Base-by-base conservation (phyloP, 2,329 filamentous ascomycete genomes). In the Sclerotinia borealis region DNA sequence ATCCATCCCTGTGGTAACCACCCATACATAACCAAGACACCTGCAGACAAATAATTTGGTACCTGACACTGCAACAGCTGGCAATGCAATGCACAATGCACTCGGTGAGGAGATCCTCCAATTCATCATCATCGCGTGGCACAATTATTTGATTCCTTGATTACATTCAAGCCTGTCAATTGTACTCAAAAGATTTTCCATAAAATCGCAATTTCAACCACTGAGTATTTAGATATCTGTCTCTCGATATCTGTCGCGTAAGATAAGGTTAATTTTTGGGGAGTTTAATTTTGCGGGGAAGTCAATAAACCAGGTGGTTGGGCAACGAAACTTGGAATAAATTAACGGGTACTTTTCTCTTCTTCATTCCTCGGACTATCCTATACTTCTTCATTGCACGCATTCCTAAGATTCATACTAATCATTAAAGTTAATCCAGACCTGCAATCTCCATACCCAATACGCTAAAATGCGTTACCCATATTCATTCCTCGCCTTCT, bases 241-340 rank as follows among this genome's bases (percentile, higher is more conserved):
- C 48, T n/a, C n/a, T n/a, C n/a, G n/a, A n/a, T 8, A 34, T n/a
- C 48, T 50, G n/a, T 22, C 48, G 48, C 48, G 19, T 29, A 45
- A 56, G 29, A 45, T 56, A 56, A 56, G 39, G 27, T 31, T 31
- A 25, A 34, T n/a, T 43, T 51, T 43, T 56, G 37, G 27, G 6
- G 45, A 45, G n/a, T n/a, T n/a, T n/a, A n/a, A 55, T 22, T 31
- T 43, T 41, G 27, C 52, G 37, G 52, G 52, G 52, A 55, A 43
- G 27, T 55, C 11, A 34, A 34, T 45, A 45, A 56, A 56, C 25
- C 13, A 56, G 54, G 54, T 56, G 54, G 54, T 56, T 56, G 54
- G 54, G 54, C 54, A 56, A 6, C 54, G 27, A 45, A 55, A 27
- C 27, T 56, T 43, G 54, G 27, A 45, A 34, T 45, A 34, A 56